Conservation (phyloP, 768 basidiomycete genomes). For the Tylopilus sp. region DNA sequence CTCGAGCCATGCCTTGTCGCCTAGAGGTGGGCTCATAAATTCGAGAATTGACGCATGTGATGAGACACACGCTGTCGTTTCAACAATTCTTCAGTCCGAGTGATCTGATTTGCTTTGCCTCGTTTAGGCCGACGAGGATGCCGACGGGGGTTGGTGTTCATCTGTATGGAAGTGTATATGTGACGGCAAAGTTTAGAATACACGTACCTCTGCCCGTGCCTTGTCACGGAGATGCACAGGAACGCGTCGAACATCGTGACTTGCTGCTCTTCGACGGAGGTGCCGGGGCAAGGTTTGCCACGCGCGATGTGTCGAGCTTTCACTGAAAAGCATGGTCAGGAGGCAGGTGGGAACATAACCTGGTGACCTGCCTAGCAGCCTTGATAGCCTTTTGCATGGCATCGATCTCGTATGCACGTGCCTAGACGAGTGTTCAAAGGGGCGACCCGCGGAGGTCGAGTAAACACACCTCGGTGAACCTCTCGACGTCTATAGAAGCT, state of each 20-base stretch:
- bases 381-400: slow-evolving; percentile 90
- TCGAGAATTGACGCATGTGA: not conserved
- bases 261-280: slow-evolving; percentile 88
- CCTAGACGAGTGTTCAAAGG: slow-evolving; percentile 40
- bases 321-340: slow-evolving; percentile 37
- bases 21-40: slow-evolving; percentile 36
- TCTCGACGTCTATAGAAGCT: slow-evolving; percentile 78
- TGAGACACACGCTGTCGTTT: slow-evolving; percentile 65
- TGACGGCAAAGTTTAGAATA: not conserved
- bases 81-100: slow-evolving; percentile 56
- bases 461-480: slow-evolving; percentile 70
- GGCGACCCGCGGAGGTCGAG: not conserved
- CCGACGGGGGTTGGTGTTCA: slow-evolving; percentile 48
- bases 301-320: slow-evolving; percentile 69
- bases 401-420: slow-evolving; percentile 83
- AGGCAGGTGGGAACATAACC: not conserved
- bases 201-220: slow-evolving; percentile 74
- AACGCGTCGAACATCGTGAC: slow-evolving; percentile 90
- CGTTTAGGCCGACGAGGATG: slow-evolving; percentile 49
- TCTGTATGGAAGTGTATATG: slow-evolving; percentile 41
- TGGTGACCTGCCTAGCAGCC: slow-evolving; percentile 53
- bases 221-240: slow-evolving; percentile 79
- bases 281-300: slow-evolving; percentile 95
- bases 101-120: slow-evolving; percentile 58
- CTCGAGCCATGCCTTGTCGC: slow-evolving; percentile 88